Evolutionary conservation across 768 basidiomycete species (phyloP).

Genomic region (Hemileccinum impolitum): DNA sequence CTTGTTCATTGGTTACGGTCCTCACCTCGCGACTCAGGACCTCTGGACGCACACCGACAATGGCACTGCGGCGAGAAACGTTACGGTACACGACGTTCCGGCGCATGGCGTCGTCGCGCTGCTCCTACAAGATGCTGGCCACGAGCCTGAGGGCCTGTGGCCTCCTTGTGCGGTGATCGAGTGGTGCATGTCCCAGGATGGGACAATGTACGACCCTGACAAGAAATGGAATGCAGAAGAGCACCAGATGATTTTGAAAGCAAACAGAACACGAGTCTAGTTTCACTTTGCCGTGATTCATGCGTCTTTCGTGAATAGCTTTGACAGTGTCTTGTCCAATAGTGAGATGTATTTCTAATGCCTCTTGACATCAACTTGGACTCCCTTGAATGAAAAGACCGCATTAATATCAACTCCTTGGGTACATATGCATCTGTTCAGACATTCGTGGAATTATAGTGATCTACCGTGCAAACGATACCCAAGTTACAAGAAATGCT

Average conservation of each 20-base stretch:
- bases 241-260: slow-evolving; percentile 2
- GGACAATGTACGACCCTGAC: slow-evolving; percentile 38
- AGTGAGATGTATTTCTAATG: not conserved
- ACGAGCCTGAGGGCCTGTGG: slow-evolving; percentile 56
- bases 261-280: not conserved
- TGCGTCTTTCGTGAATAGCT: not conserved
- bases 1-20: not conserved
- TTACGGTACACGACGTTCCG: slow-evolving; percentile 53
- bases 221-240: slow-evolving; percentile 23
- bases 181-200: slow-evolving; percentile 61
- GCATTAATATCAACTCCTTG: not conserved
- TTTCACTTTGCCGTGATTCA: not conserved
- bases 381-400: no score
- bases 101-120: slow-evolving; percentile 69
- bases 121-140: slow-evolving; percentile 60
- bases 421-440: no score
- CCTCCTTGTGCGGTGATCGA: slow-evolving; percentile 55
- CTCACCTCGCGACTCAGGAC: slow-evolving; percentile 41
- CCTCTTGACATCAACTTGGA: not conserved
- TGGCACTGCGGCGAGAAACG: slow-evolving; percentile 59
- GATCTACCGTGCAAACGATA: slow-evolving; percentile 20
- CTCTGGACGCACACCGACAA: slow-evolving; percentile 72
- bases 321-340: not conserved
- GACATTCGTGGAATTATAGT: not conserved
- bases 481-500: slow-evolving; percentile 26